phyloP scores from a whole-genome alignment of 1,139 yeast genomes.

The Protomyces pachydermus region DNA sequence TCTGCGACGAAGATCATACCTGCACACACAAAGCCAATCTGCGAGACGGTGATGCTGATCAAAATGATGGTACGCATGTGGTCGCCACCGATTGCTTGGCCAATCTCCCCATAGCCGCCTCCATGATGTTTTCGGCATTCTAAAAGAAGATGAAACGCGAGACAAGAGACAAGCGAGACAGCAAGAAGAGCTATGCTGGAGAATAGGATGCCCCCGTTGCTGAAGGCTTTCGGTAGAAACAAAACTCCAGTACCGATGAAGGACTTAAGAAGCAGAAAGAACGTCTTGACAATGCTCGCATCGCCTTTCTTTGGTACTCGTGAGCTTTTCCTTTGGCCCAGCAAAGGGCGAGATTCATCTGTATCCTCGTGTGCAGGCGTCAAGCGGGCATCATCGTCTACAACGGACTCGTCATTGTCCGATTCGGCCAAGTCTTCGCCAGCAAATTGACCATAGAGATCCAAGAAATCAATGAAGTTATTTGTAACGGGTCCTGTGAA shows the following conservation, averaged over 20 bases:
- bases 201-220: slow-evolving; percentile 70
- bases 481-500: slow-evolving; percentile 48
- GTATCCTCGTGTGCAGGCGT: slow-evolving; percentile 22
- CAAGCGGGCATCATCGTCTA: slow-evolving; percentile 34
- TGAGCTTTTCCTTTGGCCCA: slow-evolving; percentile 24
- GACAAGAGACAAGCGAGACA: slow-evolving; percentile 73
- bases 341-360: slow-evolving; percentile 27
- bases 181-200: slow-evolving; percentile 56
- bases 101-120: slow-evolving; percentile 84
- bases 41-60: slow-evolving; percentile 74
- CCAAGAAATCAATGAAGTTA: slow-evolving; percentile 80
- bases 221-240: slow-evolving; percentile 82
- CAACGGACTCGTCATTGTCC: slow-evolving; percentile 41
- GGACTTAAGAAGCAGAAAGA: slow-evolving; percentile 71
- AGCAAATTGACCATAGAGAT: slow-evolving; percentile 91
- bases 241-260: slow-evolving; percentile 97
- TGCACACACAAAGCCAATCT: slow-evolving; percentile 90
- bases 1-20: slow-evolving; percentile 91
- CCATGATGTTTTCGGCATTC: slow-evolving; percentile 57
- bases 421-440: slow-evolving; percentile 85
- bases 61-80: slow-evolving; percentile 65
- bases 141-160: slow-evolving; percentile 76
- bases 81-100: slow-evolving; percentile 65
- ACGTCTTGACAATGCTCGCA: slow-evolving; percentile 60
- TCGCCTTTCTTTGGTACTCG: slow-evolving; percentile 36